Base-by-base conservation (phyloP, 176 grass and related monocot genomes). In the Olyra latifolia region DNA sequence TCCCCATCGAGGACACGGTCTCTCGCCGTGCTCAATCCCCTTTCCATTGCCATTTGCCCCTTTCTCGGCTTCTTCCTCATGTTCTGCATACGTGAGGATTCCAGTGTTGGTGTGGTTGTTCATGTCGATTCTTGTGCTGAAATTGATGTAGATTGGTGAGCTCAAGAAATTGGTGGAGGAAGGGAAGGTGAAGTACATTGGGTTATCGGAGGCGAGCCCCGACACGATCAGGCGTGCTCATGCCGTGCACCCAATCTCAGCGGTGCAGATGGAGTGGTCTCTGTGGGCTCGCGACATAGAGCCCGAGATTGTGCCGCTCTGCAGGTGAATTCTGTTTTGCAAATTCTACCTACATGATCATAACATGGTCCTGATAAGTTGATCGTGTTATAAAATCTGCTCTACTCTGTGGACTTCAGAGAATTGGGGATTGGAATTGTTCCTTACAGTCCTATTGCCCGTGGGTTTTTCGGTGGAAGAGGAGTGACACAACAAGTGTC, bases 221-320 rank as follows among this genome's bases (percentile, higher is more conserved):
- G 87, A 94, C 74, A 97, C 94, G 3, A 93, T 97, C 19, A 71
- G 89, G 79, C 87, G 89, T 40, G 94, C 91, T 2, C 87, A 97
- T 30, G 82, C 87, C 0, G 91, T 97, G 65, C 94, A 97, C 28
- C 94, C 91, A 2, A 69, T 97, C 79, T 68, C 84, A 1, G 89
- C 91, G 10, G 75, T 97, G 70, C 94, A 94, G 87, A 94, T 97
- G 89, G 94, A 97, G 56, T 97, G 91, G 91, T 97, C 94, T 52
- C 89, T 94, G 15, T 97, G 91, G 94, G 85, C 84, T 74, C 89
- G 91, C 2, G 94, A 97, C 14, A 91, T 97, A 25, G 94, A 97
- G 49, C 71, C 80, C 14, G 91, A 97, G 56, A 91, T 97, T 15
- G 91, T 97, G 45, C 94, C 94, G 1, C 87, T 97, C 28, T 97